Evolutionary conservation across 805 yeast species (phyloP).

Genomic region (Lipomyces orientalis): DNA sequence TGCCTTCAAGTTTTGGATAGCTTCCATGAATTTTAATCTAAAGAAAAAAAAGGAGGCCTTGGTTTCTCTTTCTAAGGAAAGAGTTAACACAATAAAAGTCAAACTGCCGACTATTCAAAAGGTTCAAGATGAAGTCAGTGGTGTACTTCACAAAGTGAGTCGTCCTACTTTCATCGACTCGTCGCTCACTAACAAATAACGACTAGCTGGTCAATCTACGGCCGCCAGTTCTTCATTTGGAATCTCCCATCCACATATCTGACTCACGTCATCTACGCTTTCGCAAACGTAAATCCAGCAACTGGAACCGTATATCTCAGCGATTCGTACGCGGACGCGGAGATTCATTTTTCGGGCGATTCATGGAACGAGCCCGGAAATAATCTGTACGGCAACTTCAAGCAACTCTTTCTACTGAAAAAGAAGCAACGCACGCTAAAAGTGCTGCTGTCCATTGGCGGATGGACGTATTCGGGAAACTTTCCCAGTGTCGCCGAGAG

Average conservation of each 20-base stretch:
- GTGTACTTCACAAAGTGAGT: constrained; percentile 25
- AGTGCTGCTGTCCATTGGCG: constrained; percentile 81
- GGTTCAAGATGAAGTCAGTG: constrained; percentile 16
- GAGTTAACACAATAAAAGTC: neutral
- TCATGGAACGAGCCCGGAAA: constrained; percentile 15
- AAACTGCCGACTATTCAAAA: neutral
- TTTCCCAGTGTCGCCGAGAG: constrained; percentile 51
- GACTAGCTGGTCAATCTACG: constrained; percentile 69
- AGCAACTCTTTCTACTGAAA: constrained; percentile 58
- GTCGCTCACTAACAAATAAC: neutral
- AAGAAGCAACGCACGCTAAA: constrained; percentile 52
- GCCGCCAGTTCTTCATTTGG: constrained; percentile 56
- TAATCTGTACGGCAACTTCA: constrained; percentile 53
- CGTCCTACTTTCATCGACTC: neutral
- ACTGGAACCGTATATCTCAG: constrained; percentile 61
- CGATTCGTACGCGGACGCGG: constrained; percentile 66
- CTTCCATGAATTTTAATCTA: neutral
- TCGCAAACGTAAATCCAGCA: constrained; percentile 60
- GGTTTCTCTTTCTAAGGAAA: neutral
- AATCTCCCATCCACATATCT: constrained; percentile 48
- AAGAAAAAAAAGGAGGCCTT: neutral
- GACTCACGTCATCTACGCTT: constrained; percentile 80
- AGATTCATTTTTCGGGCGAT: constrained; percentile 16
- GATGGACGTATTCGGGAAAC: constrained; percentile 62
- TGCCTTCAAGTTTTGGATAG: neutral